Evolutionary conservation across 805 yeast species (phyloP).

Genomic region (Ogataea saltuana): DNA sequence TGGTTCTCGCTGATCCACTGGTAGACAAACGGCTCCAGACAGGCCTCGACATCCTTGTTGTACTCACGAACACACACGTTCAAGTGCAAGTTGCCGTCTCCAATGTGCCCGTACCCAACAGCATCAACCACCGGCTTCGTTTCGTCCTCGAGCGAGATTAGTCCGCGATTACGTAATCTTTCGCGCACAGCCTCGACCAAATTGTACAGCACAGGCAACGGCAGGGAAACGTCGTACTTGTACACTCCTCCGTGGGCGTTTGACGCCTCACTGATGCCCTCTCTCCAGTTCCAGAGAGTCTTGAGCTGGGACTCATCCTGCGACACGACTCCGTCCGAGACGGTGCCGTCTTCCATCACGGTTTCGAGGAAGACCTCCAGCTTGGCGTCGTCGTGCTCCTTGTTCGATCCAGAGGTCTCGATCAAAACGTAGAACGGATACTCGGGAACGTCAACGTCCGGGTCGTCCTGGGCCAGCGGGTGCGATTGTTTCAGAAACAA

Average conservation of each 20-base stretch:
- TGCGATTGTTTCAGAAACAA: constrained; percentile 59
- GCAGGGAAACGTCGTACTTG: constrained; percentile 94
- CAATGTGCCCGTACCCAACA: constrained; percentile 97
- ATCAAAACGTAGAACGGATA: constrained; percentile 89
- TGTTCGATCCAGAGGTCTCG: constrained; percentile 94
- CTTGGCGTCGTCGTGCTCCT: constrained; percentile 91
- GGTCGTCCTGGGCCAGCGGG: constrained; percentile 66
- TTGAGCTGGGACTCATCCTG: constrained; percentile 88
- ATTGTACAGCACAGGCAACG: constrained; percentile 76
- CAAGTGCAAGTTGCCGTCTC: constrained; percentile 95
- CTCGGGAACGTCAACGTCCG: constrained; percentile 39
- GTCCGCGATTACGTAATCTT: constrained; percentile 53
- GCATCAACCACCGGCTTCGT: constrained; percentile 80
- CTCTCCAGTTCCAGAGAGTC: constrained; percentile 95
- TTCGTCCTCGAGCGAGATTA: constrained; percentile 63
- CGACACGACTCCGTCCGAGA: constrained; percentile 93
- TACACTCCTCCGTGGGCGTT: constrained; percentile 90
- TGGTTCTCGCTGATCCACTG: constrained; percentile 74
- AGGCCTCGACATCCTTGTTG: constrained; percentile 72
- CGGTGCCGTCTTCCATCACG: constrained; percentile 80
- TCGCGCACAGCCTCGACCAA: constrained; percentile 77
- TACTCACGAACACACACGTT: constrained; percentile 90
- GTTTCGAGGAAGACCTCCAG: constrained; percentile 79
- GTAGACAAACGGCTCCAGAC: constrained; percentile 91
- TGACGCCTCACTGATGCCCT: constrained; percentile 86